These are phyloP conservation scores for Geotrichum armillariae DNA, from an alignment of 1,139 yeast genomes.

Conservation along the genomic window DNA sequence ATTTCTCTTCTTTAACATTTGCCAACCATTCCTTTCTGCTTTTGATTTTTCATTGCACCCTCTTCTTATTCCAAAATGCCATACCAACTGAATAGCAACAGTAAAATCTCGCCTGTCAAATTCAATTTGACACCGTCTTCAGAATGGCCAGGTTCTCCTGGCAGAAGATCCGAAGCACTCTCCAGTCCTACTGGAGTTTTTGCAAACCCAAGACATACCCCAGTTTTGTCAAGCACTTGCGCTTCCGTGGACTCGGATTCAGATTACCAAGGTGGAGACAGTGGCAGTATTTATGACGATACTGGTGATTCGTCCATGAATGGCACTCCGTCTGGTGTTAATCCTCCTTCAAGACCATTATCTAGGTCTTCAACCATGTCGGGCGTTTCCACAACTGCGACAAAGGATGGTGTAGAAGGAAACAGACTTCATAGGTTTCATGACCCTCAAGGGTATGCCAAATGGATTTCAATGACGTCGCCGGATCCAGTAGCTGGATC, in stretches of 20 bases:
- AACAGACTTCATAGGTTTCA: conserved; percentile 52
- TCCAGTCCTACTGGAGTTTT: background rate
- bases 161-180: background rate
- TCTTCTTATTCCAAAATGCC: background rate
- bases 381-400: conserved; percentile 68
- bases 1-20: background rate
- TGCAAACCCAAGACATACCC: background rate
- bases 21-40: background rate
- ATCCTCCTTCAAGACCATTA: conserved; percentile 49
- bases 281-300: background rate
- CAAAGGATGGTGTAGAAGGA: conserved; percentile 73
- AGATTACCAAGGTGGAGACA: conserved; percentile 32
- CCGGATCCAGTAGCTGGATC: conserved; percentile 15
- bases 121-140: conserved; percentile 8
- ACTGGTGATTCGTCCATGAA: conserved; percentile 5
- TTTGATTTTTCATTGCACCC: background rate
- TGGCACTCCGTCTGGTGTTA: conserved; percentile 13
- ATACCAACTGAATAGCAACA: background rate
- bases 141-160: background rate
- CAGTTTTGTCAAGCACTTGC: conserved; percentile 25
- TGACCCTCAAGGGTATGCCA: conserved; percentile 39
- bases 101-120: background rate
- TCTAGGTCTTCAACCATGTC: conserved; percentile 65
- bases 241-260: conserved; percentile 40
- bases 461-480: conserved; percentile 28